phyloP scores from a whole-genome alignment of 2,329 filamentous ascomycete genomes.

The Grosmannia clavigera region DNA sequence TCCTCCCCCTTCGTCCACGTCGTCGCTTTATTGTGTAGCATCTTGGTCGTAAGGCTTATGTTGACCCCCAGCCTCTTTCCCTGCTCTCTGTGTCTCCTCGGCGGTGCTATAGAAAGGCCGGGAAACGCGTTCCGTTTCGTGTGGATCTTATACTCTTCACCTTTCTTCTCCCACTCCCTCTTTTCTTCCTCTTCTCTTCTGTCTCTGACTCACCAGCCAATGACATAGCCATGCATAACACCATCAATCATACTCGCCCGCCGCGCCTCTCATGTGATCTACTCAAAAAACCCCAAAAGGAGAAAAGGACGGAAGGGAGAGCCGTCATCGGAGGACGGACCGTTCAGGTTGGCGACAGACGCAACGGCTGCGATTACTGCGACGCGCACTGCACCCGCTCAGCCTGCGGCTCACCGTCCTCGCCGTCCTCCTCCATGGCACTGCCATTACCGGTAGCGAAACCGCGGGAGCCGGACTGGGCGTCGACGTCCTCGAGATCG shows the following conservation, averaged over 20 bases:
- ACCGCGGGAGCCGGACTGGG: constrained; percentile 52
- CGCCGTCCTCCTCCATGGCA: constrained; percentile 62
- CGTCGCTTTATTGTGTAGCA: not conserved
- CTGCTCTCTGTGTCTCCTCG: not conserved
- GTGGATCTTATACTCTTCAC: no score
- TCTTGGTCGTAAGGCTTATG: not conserved
- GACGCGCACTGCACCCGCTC: constrained; percentile 81
- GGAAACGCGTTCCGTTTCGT: not conserved
- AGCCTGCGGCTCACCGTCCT: constrained; percentile 60
- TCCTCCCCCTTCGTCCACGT: not conserved
- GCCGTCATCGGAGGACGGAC: not conserved
- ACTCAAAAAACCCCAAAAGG: not conserved
- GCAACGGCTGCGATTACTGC: constrained; percentile 42
- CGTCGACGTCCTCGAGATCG: constrained; percentile 75
- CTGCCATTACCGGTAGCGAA: constrained; percentile 36
- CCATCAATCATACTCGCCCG: no score
- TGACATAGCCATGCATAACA: no score
- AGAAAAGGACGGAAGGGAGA: not conserved
- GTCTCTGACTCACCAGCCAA: not conserved
- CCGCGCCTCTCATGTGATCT: not conserved
- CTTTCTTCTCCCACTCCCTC: not conserved
- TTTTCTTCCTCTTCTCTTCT: no score
- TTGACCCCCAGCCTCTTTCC: not conserved
- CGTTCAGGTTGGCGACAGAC: no score
- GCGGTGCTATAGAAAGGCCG: not conserved